A percentile compares a stretch with the other conserved stretches of the same genome.
phyloP scores from a whole-genome alignment of 257 asterid genomes.

The Solanum virginianum region DNA sequence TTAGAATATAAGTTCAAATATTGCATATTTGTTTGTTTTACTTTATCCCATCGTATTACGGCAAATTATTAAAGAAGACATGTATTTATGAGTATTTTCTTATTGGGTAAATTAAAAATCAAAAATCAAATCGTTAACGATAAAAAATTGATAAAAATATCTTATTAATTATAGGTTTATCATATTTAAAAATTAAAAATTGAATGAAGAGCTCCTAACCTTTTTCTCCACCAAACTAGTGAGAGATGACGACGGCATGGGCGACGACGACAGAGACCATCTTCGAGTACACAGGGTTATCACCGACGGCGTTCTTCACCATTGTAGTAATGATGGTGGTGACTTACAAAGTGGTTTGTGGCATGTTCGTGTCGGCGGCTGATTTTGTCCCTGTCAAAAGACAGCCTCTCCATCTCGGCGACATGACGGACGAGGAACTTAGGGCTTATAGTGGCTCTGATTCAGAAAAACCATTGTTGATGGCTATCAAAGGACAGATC shows the following conservation, averaged over 20 bases:
- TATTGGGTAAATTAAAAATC: too few species aligned
- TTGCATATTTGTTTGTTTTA: too few species aligned
- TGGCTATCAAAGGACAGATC: conserved; percentile 89
- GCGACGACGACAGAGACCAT: conserved; percentile 32
- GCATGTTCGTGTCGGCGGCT: conserved; percentile 63
- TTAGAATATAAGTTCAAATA: too few species aligned
- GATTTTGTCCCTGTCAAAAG: conserved; percentile 57
- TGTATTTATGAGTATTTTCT: too few species aligned
- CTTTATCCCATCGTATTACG: too few species aligned
- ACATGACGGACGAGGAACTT: conserved; percentile 58
- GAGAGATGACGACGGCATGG: conserved; percentile 26
- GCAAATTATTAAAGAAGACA: too few species aligned
- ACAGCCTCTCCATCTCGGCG: conserved; percentile 75
- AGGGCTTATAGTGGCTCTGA: conserved; percentile 76
- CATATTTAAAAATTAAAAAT: too few species aligned
- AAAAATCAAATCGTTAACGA: too few species aligned
- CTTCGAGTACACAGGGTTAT: conserved; percentile 56
- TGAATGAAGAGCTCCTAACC: neutral
- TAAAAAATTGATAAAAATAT: too few species aligned
- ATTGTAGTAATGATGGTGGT: conserved; percentile 48
- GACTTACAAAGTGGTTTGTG: conserved; percentile 54
- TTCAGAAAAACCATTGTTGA: conserved; percentile 63
- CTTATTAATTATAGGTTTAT: too few species aligned
- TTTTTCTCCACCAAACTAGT: neutral
- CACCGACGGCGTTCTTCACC: conserved; percentile 73